A percentile compares a stretch with the other conserved stretches of the same genome.
Evolutionary conservation across 495 filamentous ascomycete species (phyloP).

Genomic region (Patellaria atrata): DNA sequence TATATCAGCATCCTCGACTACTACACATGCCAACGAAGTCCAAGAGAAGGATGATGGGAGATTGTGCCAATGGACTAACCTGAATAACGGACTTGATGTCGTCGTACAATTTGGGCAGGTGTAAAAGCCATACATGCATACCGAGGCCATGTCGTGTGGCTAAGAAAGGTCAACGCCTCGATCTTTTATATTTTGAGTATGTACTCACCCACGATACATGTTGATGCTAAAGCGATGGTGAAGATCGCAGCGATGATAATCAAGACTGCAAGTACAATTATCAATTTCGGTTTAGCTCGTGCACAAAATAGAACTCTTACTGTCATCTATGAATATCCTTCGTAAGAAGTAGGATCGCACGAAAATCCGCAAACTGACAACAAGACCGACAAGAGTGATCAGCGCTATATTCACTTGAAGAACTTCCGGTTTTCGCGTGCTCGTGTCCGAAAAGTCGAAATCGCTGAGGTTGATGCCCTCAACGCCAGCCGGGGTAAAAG

Average conservation of each 20-base stretch:
- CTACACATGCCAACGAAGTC: too few relatives aligned
- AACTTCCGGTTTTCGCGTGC: conserved; percentile 1
- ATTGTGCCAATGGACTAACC: conserved; percentile 1
- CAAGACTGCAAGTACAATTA: conserved; percentile 8
- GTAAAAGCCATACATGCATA: conserved; percentile 12
- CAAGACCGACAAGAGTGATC: conserved; percentile 8
- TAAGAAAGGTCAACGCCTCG: conserved; percentile 2
- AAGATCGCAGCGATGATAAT: conserved; percentile 12
- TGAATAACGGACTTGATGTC: conserved; percentile 10
- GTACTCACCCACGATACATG: conserved; percentile 9
- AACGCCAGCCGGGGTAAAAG: too few relatives aligned
- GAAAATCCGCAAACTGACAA: conserved; percentile 11
- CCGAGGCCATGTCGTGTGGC: conserved; percentile 12
- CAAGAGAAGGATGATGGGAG: too few relatives aligned
- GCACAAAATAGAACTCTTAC: conserved; percentile 2
- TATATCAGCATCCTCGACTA: not conserved
- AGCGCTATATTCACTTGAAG: conserved; percentile 8
- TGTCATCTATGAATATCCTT: conserved; percentile 13
- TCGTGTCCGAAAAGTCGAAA: conserved; percentile 7
- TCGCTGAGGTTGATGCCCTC: conserved; percentile 6
- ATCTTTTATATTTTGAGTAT: not conserved
- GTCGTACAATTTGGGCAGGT: conserved; percentile 1
- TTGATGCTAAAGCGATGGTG: conserved; percentile 10
- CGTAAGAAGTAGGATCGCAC: conserved; percentile 8
- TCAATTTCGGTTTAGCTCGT: not conserved